Evolutionary conservation across 1,284 basidiomycete species (phyloP).

Genomic region (Ceratorhiza oryzae-sativae): DNA sequence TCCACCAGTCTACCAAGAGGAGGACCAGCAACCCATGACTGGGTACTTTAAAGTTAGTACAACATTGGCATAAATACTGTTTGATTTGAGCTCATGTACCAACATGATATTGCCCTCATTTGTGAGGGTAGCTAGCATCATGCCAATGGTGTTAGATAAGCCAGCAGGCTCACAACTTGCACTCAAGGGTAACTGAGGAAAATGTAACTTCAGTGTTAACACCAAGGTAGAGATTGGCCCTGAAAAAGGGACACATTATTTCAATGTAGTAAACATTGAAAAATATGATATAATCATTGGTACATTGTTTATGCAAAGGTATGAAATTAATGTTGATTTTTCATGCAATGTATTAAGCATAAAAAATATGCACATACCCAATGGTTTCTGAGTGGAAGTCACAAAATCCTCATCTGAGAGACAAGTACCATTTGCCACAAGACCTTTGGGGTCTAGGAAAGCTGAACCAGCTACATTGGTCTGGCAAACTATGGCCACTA

Average conservation of each 20-base stretch:
- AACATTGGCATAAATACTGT: neutral
- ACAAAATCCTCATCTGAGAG: neutral
- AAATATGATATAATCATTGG: conserved; percentile 50
- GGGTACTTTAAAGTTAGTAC: neutral
- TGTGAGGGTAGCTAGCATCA: neutral
- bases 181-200: neutral
- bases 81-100: conserved; percentile 19
- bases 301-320: conserved; percentile 48
- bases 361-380: neutral
- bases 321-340: neutral
- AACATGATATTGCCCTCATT: conserved; percentile 18
- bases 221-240: conserved; percentile 47
- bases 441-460: neutral
- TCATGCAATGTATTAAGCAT: conserved; percentile 42
- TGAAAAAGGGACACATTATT: conserved; percentile 39
- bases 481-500: neutral
- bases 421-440: neutral
- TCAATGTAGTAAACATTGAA: conserved; percentile 51
- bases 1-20: neutral
- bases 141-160: neutral
- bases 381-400: neutral
- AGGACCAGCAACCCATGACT: conserved; percentile 6
- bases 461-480: neutral
- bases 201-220: neutral
- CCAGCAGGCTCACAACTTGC: conserved; percentile 19